Percentiles rank a stretch among this genome's conserved stretches.
Conservation (phyloP, 2,329 filamentous ascomycete genomes). For the Fusarium solani-melongenae region DNA sequence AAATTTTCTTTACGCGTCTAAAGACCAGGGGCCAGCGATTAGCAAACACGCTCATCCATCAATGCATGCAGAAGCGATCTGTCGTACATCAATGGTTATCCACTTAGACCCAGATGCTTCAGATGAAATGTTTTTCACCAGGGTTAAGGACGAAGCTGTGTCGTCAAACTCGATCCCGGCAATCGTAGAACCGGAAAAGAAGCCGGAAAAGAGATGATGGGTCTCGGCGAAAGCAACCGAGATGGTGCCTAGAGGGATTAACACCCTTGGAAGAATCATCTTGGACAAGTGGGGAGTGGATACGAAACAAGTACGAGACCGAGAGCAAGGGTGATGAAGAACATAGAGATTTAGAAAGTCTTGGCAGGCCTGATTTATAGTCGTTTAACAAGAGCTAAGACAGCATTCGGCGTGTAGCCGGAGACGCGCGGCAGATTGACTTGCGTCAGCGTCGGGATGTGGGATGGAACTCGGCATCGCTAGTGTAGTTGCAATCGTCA, state of each 20-base stretch:
- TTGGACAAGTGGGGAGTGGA: neutral
- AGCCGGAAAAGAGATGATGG: conserved; percentile 17
- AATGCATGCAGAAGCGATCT: too few species aligned
- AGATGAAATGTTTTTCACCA: neutral
- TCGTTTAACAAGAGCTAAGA: neutral
- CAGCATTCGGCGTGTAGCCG: neutral
- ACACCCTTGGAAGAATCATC: neutral
- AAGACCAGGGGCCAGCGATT: too few species aligned
- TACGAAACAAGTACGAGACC: neutral
- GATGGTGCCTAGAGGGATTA: neutral
- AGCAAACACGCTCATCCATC: too few species aligned
- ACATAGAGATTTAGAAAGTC: neutral
- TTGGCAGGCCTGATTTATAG: neutral
- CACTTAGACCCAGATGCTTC: neutral
- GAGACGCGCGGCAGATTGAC: neutral
- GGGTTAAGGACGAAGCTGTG: neutral
- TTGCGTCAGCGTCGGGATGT: neutral
- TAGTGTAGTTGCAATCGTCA: neutral
- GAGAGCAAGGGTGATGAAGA: neutral
- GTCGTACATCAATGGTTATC: neutral
- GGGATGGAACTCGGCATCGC: neutral
- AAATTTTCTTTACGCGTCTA: neutral
- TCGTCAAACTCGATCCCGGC: neutral
- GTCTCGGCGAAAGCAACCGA: neutral
- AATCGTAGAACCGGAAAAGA: conserved; percentile 14